Conservation (phyloP, 2,329 filamentous ascomycete species). For the Pestalotiopsis sp. region DNA sequence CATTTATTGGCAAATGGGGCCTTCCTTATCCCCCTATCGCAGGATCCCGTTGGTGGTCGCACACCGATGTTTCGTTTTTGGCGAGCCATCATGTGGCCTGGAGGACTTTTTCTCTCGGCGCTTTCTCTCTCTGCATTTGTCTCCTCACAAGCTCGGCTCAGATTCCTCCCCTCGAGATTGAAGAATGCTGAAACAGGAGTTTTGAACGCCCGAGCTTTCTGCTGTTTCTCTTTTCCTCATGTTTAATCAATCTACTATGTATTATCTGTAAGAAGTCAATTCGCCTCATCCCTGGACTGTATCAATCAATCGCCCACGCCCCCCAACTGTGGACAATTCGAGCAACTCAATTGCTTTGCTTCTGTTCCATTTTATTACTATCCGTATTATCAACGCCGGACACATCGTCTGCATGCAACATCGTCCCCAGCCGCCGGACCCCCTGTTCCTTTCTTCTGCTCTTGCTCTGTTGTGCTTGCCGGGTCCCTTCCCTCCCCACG, state of each 20-base stretch:
- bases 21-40: neutral
- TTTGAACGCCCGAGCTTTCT: neutral
- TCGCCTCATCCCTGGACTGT: neutral
- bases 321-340: neutral
- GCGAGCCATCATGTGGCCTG: neutral
- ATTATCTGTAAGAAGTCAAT: neutral
- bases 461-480: neutral
- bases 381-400: neutral
- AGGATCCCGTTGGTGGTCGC: neutral
- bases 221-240: neutral
- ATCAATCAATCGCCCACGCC: neutral
- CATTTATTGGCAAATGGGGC: neutral
- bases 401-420: neutral
- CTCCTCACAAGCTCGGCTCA: neutral
- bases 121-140: neutral
- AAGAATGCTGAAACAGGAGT: conserved; percentile 3
- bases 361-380: neutral
- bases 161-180: neutral
- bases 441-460: no score
- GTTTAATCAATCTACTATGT: neutral
- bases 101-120: neutral
- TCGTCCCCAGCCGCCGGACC: neutral
- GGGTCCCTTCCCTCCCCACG: neutral
- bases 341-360: neutral
- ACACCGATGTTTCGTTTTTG: conserved; percentile 8